phyloP scores from a whole-genome alignment of 352 stramenopile genomes.

The Lagenidium sp. region DNA sequence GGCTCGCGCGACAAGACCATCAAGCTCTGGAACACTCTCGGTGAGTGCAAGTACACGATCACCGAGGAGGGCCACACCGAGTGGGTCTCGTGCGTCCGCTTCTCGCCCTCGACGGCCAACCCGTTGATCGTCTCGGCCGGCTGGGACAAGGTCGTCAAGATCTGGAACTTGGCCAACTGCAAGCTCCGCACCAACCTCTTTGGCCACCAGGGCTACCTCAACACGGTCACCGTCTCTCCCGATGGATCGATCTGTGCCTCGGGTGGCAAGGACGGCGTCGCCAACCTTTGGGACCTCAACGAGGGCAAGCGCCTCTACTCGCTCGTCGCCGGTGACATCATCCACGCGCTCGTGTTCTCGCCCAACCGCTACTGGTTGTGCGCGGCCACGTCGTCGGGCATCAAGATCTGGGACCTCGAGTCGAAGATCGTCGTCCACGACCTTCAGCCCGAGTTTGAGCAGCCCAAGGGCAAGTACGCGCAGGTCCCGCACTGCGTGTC shows the following conservation, averaged over 20 bases:
- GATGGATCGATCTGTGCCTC: constrained; percentile 99
- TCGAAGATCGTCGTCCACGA: constrained; percentile 99
- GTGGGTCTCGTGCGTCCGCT: constrained; percentile 99
- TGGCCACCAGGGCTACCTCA: constrained; percentile 99
- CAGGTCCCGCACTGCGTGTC: constrained; percentile 95
- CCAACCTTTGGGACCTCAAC: constrained; percentile 99
- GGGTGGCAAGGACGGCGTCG: constrained; percentile 99
- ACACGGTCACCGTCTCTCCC: constrained; percentile 99
- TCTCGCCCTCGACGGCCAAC: constrained; percentile 94
- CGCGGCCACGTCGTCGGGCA: constrained; percentile 96
- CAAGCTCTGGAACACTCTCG: constrained; percentile 99
- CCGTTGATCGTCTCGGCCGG: constrained; percentile 98
- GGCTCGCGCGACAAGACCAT: constrained; percentile 99
- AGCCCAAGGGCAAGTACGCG: constrained; percentile 90
- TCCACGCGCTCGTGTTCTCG: constrained; percentile 97
- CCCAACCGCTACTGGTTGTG: constrained; percentile 99
- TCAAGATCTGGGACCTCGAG: constrained; percentile 99
- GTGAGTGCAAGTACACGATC: constrained; percentile 99
- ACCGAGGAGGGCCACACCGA: constrained; percentile 98
- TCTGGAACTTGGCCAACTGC: constrained; percentile 99
- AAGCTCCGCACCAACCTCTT: constrained; percentile 99
- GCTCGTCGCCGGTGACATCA: constrained; percentile 97
- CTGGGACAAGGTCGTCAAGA: constrained; percentile 99
- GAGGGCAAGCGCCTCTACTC: constrained; percentile 99
- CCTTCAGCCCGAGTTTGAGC: constrained; percentile 89